Evolutionary conservation across 2,329 filamentous ascomycete genomes (phyloP).

Genomic region (Pyricularia sp.): DNA sequence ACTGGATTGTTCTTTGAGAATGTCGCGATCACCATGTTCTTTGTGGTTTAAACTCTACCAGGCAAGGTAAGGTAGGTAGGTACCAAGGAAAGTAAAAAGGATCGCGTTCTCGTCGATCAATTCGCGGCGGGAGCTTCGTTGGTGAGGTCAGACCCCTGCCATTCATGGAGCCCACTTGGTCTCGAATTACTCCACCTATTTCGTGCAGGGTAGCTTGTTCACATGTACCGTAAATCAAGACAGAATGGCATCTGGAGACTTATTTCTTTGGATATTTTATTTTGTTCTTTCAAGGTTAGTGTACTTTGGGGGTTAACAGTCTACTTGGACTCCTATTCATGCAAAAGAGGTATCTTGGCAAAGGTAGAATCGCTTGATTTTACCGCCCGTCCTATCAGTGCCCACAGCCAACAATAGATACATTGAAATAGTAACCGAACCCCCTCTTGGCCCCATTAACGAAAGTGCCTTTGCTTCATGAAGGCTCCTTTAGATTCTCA

Average conservation of each 20-base stretch:
- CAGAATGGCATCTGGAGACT: no score
- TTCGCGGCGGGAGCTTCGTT: background rate
- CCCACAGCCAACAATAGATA: no score
- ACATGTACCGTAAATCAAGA: no score
- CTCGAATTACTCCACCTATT: background rate
- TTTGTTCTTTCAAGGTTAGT: no score
- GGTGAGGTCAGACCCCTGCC: background rate
- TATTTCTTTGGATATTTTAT: no score
- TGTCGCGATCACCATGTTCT: background rate
- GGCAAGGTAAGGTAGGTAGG: background rate
- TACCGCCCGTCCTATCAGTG: no score
- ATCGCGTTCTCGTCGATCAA: background rate
- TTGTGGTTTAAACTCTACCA: background rate
- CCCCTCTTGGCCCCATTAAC: background rate
- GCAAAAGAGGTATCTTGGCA: no score
- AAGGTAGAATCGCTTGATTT: no score
- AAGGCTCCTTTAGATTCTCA: conserved; percentile 71
- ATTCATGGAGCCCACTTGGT: background rate
- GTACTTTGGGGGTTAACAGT: no score
- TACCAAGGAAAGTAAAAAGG: background rate
- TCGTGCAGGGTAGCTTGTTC: background rate
- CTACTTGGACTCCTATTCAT: no score
- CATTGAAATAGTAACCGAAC: background rate
- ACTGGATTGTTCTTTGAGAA: background rate
- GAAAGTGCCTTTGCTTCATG: conserved; percentile 28